These are phyloP conservation scores for Pleurotus tuoliensis DNA, from an alignment of 768 basidiomycete species.

Conservation along the genomic window DNA sequence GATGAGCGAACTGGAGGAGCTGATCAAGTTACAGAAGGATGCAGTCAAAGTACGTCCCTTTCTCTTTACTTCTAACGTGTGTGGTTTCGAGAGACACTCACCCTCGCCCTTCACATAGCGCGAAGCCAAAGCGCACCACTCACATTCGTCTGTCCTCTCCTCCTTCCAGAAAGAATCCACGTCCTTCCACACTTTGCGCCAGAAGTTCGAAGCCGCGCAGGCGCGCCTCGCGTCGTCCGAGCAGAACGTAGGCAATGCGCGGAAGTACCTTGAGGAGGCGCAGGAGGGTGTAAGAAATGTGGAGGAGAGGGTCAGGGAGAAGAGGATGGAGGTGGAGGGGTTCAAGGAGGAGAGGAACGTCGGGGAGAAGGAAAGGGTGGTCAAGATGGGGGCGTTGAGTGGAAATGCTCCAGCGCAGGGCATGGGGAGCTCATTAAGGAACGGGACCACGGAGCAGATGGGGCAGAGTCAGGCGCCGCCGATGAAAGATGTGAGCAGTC, in stretches of 20 bases:
- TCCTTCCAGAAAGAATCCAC: conserved; percentile 63
- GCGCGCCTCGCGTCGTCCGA: conserved; percentile 43
- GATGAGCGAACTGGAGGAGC: conserved; percentile 57
- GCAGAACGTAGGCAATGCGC: conserved; percentile 50
- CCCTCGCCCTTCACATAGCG: conserved; percentile 28
- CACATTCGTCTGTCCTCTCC: conserved; percentile 49
- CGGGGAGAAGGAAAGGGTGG: conserved; percentile 67
- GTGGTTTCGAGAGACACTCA: not conserved
- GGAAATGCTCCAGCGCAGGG: conserved; percentile 3
- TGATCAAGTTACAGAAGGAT: conserved; percentile 69
- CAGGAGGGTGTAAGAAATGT: not conserved
- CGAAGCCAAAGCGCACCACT: conserved; percentile 53
- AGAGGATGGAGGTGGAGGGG: conserved; percentile 70
- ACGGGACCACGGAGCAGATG: too few species aligned
- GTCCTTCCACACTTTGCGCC: conserved; percentile 56
- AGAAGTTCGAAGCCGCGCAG: conserved; percentile 50
- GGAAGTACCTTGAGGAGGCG: conserved; percentile 48
- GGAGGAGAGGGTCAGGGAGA: conserved; percentile 35
- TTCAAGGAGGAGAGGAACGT: conserved; percentile 60
- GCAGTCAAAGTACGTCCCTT: conserved; percentile 48
- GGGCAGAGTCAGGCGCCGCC: too few species aligned
- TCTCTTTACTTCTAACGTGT: not conserved
- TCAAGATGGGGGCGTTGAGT: conserved; percentile 41
- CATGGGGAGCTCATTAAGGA: too few species aligned
- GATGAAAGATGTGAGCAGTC: too few species aligned